Percentiles rank a stretch among this genome's conserved stretches.
phyloP scores from a whole-genome alignment of 805 yeast genomes.

The Metschnikowia baotianmanensis region DNA sequence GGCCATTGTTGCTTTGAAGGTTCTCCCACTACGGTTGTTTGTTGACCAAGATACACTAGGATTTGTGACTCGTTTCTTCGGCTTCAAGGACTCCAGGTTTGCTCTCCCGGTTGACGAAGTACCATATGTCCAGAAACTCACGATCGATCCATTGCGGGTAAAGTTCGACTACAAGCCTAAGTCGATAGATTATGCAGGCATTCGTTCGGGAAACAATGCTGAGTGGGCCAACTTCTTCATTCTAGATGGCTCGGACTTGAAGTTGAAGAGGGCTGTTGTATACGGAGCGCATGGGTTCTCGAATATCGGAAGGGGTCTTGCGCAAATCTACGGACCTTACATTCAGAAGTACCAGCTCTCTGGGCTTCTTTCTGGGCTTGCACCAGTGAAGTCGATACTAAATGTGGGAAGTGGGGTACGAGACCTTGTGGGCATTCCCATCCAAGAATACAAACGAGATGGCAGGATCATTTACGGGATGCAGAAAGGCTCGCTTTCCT shows the following conservation, averaged over 20 bases:
- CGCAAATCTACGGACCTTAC: conserved; percentile 84
- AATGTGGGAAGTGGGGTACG: conserved; percentile 76
- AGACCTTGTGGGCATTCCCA: conserved; percentile 69
- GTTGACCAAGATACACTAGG: conserved; percentile 94
- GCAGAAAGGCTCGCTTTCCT: conserved; percentile 70
- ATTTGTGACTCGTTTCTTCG: conserved; percentile 74
- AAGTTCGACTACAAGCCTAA: conserved; percentile 91
- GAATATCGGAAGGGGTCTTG: conserved; percentile 52
- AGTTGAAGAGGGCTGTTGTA: conserved; percentile 56
- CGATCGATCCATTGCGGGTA: conserved; percentile 56
- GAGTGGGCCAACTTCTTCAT: conserved; percentile 88
- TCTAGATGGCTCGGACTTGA: conserved; percentile 79
- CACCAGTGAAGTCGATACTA: conserved; percentile 75
- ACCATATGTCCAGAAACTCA: conserved; percentile 65
- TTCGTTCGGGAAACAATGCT: conserved; percentile 80
- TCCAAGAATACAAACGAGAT: conserved; percentile 70
- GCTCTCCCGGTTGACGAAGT: conserved; percentile 64
- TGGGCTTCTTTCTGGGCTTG: conserved; percentile 79
- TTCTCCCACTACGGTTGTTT: conserved; percentile 77
- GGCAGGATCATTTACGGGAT: conserved; percentile 66
- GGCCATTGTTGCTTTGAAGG: conserved; percentile 46
- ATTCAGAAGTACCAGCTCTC: conserved; percentile 76
- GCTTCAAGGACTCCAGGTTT: conserved; percentile 72
- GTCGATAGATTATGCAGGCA: conserved; percentile 78
- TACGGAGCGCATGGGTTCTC: conserved; percentile 80